Percentiles rank a stretch among this genome's conserved stretches.
Evolutionary conservation across 176 grass and related monocot species (phyloP).

Genomic region (Raddia distichophylla): DNA sequence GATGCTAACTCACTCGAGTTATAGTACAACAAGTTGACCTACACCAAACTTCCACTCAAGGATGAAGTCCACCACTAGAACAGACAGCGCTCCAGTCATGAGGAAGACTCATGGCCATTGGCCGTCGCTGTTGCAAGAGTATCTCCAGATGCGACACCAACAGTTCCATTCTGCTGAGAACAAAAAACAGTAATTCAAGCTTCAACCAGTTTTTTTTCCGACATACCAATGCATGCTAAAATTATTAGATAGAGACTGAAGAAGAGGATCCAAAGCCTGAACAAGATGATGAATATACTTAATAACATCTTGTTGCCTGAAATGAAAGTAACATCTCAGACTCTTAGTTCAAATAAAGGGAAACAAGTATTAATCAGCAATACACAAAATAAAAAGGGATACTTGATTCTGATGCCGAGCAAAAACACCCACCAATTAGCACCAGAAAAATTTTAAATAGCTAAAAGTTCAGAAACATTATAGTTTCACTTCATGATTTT

Average conservation of each 20-base stretch:
- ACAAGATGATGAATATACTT: constrained; percentile 1
- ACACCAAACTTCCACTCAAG: constrained; percentile 27
- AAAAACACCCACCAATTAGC: background rate
- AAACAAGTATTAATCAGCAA: background rate
- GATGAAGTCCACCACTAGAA: background rate
- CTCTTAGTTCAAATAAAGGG: background rate
- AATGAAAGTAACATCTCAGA: background rate
- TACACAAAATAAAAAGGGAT: background rate
- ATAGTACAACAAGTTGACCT: constrained; percentile 45
- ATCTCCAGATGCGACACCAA: constrained; percentile 26
- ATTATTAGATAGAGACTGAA: background rate
- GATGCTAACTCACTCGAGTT: constrained; percentile 31
- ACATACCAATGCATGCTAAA: constrained; percentile 20
- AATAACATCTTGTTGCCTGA: constrained; percentile 2
- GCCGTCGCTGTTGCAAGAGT: constrained; percentile 16
- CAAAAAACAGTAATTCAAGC: background rate
- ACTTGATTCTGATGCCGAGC: background rate
- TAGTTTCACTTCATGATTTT: background rate
- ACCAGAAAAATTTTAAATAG: constrained; percentile 2
- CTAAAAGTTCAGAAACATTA: background rate
- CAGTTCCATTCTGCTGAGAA: constrained; percentile 47
- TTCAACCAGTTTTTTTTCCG: constrained; percentile 24
- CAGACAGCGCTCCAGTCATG: background rate
- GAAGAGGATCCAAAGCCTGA: background rate
- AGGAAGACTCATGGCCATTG: constrained; percentile 49